Evolutionary conservation across 108 stramenopile genomes (phyloP), one percentile per base, ranked within the genome.

Genomic region (Cylindrotheca closterium): DNA sequence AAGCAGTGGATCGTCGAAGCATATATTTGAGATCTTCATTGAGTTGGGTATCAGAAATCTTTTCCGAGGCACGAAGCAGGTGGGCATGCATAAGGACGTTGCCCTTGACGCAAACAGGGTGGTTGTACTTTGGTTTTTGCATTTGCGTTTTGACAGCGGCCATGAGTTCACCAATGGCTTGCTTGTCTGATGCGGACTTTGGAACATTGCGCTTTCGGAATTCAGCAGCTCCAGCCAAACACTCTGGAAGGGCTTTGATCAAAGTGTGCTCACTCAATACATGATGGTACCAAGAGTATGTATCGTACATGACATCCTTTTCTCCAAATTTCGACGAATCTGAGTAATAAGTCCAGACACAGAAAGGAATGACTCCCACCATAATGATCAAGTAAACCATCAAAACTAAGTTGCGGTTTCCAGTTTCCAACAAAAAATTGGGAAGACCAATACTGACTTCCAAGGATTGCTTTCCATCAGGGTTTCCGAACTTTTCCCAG

Each of bases 241-340:
- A 68, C 78, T 94, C 96, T 8, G 91, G 92, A 7, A 97, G 74
- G 42, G 76, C 67, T 71, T 89, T 90, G 32, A 86, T 68, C 19
- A 86, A 58, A 22, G 83, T 85, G 70, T 85, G 82, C 30, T 91
- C 89, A 58, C 82, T 80, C 21, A 98, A 72, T 19, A 87, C 80
- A 67, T 96, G 83, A 67, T 97, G 93, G 75, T 82, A 96, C 92
- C 94, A 96, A 3, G 86, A 81, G 72, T 97, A 98, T 30, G 96
- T 93, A 66, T 96, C 92, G 82, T 97, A 97, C 95, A 97, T 96
- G 73, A 98, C 94, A 68, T 97, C 93, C 74, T 97, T 98, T 78
- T 98, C 98, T 15, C 97, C 97, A 71, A 86, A 97, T 47, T 97
- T 93, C 67, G 86, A 85, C 3, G 95, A 96, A 60, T 96, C 84